Evolutionary conservation across 345 rosid species (phyloP), one percentile per base, ranked within the genome.

Genomic region (Limnanthes douglasii): DNA sequence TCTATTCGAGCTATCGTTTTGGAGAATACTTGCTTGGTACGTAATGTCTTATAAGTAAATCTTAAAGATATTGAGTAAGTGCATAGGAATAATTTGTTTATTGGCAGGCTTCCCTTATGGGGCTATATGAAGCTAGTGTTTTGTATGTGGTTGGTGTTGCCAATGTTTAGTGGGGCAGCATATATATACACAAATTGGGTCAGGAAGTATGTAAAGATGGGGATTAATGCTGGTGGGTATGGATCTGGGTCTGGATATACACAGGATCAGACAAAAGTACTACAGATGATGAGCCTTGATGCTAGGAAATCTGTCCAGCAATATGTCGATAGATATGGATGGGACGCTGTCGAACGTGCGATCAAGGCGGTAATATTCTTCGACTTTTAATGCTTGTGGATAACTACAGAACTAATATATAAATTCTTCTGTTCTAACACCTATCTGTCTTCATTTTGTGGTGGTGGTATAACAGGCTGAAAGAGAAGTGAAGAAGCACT

Each of bases 211-310:
- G 73, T 78, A 4, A 71, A 64, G 48, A 44, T 82, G 21, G 85
- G 75, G 9, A 64, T 61, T 33, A 11, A 45, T 13, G 64, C 62
- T 31, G 50, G 57, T 24, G 64, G 57, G 38, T 26, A 58, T 1
- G 56, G 33, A 18, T 76, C 56, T 24, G 64, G 57, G 38, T 26
- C 60, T 1, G 56, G 33, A 18, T 76, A 65, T 26, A 35, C 86
- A 0, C 73, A 72, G 11, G 70, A 65, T 3, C 93, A 72, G n/a
- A 73, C 50, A 58, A 88, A 64, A 51, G 59, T 74, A 15, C 68
- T 83, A n/a, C 83, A 75, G 55, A 88, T 88, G 95, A 70, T 79
- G 74, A 82, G 80, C 75, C 71, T 75, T 15, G 95, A 86, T 9
- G 85, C 93, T 0, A 55, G 97, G 45, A 88, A 64, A 51, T 70